phyloP scores from a whole-genome alignment of 495 filamentous ascomycete species.

The Penicillium herquei region DNA sequence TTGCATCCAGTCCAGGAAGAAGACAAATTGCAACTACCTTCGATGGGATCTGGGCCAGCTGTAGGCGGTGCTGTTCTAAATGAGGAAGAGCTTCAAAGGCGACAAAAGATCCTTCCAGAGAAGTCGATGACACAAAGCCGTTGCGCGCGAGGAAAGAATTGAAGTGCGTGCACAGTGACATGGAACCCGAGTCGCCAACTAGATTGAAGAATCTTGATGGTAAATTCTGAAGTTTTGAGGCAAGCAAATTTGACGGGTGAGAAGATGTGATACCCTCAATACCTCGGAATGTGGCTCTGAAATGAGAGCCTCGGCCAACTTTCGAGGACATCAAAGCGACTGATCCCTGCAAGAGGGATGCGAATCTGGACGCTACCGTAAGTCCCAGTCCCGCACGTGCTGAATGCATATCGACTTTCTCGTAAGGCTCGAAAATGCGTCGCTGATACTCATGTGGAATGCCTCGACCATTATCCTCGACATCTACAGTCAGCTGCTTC shows the following conservation, averaged over 20 bases:
- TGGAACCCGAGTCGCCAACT: background rate
- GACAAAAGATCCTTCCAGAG: conserved; percentile 4
- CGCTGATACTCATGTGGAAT: conserved; percentile 11
- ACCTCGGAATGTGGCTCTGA: conserved; percentile 12
- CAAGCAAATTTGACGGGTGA: background rate
- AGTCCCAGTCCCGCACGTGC: conserved; percentile 17
- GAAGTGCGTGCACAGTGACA: background rate
- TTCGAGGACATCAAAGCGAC: conserved; percentile 13
- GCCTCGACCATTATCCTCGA: conserved; percentile 13
- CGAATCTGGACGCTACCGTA: conserved; percentile 13
- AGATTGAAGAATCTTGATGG: background rate
- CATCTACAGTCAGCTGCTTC: conserved; percentile 10
- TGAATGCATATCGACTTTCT: conserved; percentile 12
- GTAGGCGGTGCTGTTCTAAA: conserved; percentile 2
- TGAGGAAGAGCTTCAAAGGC: conserved; percentile 5
- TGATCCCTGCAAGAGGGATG: conserved; percentile 11
- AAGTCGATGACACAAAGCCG: background rate
- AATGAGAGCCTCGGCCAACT: conserved; percentile 13
- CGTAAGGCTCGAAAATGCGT: conserved; percentile 19
- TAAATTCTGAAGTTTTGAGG: background rate
- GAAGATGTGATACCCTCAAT: conserved; percentile 1
- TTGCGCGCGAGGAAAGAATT: background rate
- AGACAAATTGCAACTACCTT: conserved; percentile 16
- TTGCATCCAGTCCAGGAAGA: background rate
- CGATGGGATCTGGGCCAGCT: conserved; percentile 1